Evolutionary conservation across 2,329 filamentous ascomycete genomes (phyloP), one percentile per base, ranked within the genome.

Genomic region (Ophiostoma perfectum): DNA sequence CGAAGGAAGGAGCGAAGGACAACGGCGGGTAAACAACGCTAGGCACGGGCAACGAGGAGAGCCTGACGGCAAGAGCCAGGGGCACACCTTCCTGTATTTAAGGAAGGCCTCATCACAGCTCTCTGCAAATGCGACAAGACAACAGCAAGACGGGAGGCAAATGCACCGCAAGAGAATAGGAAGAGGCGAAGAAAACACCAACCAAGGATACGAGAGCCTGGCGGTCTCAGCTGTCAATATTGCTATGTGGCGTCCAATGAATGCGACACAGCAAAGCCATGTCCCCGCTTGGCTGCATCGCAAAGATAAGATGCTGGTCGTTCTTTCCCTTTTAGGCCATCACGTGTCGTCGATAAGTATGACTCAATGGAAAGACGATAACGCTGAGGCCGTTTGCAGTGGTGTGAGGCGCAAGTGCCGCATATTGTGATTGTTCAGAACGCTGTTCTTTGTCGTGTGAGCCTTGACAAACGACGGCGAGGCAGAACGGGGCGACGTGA

Each of bases 161-260:
- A 4, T 4, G 4, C 49, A 9, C n/a, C 27, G 11, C 49, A 27
- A 14, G 27, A n/a, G n/a, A 55, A 11, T 2, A 18, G 47, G 6
- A 52, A 27, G 11, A n/a, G 27, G 49, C n/a, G n/a, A 27, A n/a
- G 18, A 55, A 11, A 11, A 55, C 49, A 27, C 8, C 3, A 27
- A 4, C 49, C 49, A 55, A 55, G 49, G 49, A 11, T 18, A 55
- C 14, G 49, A 55, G 49, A 27, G 49, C 49, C 18, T 55, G n/a
- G 8, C 27, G 7, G n/a, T 27, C 7, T 55, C 49, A 55, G 49
- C 49, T 55, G 18, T 12, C 49, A 55, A 55, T 55, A 55, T 55
- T 55, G n/a, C 18, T 4, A 55, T 11, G 49, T 55, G 49, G 49
- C 49, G 49, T 55, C 49, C 49, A 55, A 55, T 55, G n/a, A 55